phyloP scores from a whole-genome alignment of 805 yeast genomes.

The Ogataea nonfermentans region DNA sequence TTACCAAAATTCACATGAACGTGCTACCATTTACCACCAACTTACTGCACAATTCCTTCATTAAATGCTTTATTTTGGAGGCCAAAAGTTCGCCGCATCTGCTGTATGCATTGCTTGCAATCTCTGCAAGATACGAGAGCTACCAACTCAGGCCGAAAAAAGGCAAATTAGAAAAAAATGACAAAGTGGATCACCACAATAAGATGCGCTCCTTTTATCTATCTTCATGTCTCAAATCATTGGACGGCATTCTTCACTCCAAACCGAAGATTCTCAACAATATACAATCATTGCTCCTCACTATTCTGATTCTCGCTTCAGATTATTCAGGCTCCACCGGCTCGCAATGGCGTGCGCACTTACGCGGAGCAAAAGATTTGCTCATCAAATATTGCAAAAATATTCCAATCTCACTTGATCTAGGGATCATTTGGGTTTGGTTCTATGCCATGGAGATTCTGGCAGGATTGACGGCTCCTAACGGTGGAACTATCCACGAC shows the following conservation, averaged over 20 bases:
- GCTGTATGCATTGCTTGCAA: slow-evolving; percentile 68
- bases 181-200: slow-evolving; percentile 45
- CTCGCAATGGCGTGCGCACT: slow-evolving; percentile 66
- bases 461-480: slow-evolving; percentile 56
- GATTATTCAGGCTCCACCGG: slow-evolving; percentile 59
- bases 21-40: slow-evolving; percentile 36
- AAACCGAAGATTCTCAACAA: slow-evolving; percentile 44
- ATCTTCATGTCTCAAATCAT: slow-evolving; percentile 59
- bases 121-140: slow-evolving; percentile 58
- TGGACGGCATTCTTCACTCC: slow-evolving; percentile 50
- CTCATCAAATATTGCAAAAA: slow-evolving; percentile 46
- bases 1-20: slow-evolving; percentile 36
- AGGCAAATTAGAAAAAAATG: slow-evolving; percentile 10
- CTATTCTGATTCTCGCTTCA: slow-evolving; percentile 65
- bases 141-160: slow-evolving; percentile 29
- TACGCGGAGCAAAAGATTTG: slow-evolving; percentile 65
- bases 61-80: slow-evolving; percentile 32
- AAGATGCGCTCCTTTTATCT: slow-evolving; percentile 59
- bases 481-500: slow-evolving; percentile 58
- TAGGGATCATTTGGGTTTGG: slow-evolving; percentile 48
- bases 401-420: slow-evolving; percentile 34
- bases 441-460: slow-evolving; percentile 59
- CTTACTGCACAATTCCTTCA: slow-evolving; percentile 34
- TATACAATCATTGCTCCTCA: slow-evolving; percentile 66
- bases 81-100: slow-evolving; percentile 55